Base-by-base conservation (phyloP, 805 yeast genomes). In the Starmerella stigmatis region DNA sequence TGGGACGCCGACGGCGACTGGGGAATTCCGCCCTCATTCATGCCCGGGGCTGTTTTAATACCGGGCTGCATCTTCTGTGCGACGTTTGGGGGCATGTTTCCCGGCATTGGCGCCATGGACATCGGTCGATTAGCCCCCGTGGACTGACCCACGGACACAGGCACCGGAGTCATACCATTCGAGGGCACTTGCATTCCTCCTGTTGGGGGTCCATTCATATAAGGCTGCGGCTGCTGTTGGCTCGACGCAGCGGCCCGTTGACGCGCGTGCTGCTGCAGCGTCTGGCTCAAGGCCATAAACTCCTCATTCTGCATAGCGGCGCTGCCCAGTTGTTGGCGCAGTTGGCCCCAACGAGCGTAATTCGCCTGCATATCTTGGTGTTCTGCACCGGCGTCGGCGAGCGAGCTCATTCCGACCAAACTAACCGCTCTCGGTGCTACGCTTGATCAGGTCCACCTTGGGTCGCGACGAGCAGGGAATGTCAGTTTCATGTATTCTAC, bases 351-450 rank as follows among this genome's bases (percentile, higher is more conserved):
- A 41, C 59, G 59, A 39, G 49, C 46, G 54, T 49, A 48, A 61
- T 59, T 36, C 50, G 60, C 49, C 56, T 56, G 51, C 55, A 59
- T 40, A 34, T 66, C 43, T 44, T 45, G 54, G 29, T 50, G 47
- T 37, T 43, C 50, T 16, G 46, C 45, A 13, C 16, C 27, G 13
- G 30, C 44, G 26, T 51, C 53, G 34, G 35, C 43, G 25, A 30
- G 41, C 23, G 47, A 45, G 45, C 53, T 51, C 54, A 51, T 51
- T 23, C 5, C 22, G 40, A n/a, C n/a, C n/a, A n/a, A n/a, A n/a
- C n/a, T n/a, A n/a, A n/a, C n/a, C n/a, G n/a, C n/a, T n/a, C n/a
- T n/a, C n/a, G n/a, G n/a, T n/a, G n/a, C n/a, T n/a, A n/a, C n/a
- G n/a, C n/a, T n/a, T n/a, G 22, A 25, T 23, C 30, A 23, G 11